Evolutionary conservation across 176 grass and related monocot species (phyloP).

Genomic region (Eragrostis curvula): DNA sequence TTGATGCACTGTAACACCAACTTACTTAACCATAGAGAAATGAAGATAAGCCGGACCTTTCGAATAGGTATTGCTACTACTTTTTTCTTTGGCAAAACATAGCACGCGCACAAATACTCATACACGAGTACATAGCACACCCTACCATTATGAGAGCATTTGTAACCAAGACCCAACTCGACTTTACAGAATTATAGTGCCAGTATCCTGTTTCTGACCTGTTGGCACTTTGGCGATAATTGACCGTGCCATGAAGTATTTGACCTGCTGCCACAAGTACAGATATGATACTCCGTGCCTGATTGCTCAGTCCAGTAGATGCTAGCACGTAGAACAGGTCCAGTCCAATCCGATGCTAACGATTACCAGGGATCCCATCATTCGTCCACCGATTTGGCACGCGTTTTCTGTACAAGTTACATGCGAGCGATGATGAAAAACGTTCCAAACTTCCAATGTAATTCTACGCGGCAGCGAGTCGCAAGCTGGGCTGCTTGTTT

Average conservation of each 20-base stretch:
- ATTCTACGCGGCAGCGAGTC: background rate
- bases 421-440: background rate
- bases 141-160: too few species aligned
- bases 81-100: too few species aligned
- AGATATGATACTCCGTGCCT: background rate
- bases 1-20: too few species aligned
- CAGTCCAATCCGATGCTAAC: background rate
- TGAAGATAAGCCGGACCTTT: too few species aligned
- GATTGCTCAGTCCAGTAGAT: background rate
- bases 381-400: background rate
- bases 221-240: background rate
- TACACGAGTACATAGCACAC: too few species aligned
- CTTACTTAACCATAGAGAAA: too few species aligned
- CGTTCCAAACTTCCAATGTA: background rate
- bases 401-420: background rate
- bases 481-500: conserved; percentile 10
- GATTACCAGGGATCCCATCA: background rate
- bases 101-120: too few species aligned
- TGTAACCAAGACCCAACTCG: too few species aligned
- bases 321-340: background rate
- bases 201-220: background rate
- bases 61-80: too few species aligned
- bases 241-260: background rate
- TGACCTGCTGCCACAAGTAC: background rate
- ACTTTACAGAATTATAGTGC: too few species aligned